Percentiles rank a stretch among this genome's conserved stretches.
phyloP scores from a whole-genome alignment of 1,284 basidiomycete species.

The Coniferiporia sulphurascens region DNA sequence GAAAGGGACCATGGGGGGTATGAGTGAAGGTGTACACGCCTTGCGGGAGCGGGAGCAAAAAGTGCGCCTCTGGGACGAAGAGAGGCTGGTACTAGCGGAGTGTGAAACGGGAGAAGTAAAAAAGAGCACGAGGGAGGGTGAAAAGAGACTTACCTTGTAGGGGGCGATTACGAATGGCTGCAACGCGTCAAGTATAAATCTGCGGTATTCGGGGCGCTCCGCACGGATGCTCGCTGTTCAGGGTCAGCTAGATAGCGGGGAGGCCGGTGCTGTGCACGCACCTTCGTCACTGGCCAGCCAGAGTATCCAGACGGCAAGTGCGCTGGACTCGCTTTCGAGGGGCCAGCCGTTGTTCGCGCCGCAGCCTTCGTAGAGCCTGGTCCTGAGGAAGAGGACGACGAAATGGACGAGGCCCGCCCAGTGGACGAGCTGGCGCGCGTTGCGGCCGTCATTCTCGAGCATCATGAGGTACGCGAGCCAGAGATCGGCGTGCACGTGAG shows the following conservation, averaged over 20 bases:
- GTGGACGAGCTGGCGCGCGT: slow-evolving; percentile 43
- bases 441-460: slow-evolving; percentile 51
- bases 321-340: slow-evolving; percentile 37
- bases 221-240: slow-evolving; percentile 31
- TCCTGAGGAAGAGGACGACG: slow-evolving; percentile 35
- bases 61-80: slow-evolving; percentile 7
- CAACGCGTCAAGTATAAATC: slow-evolving; percentile 34
- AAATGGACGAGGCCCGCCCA: slow-evolving; percentile 39
- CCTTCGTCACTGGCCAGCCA: slow-evolving; percentile 42
- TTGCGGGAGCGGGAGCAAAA: background rate
- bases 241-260: slow-evolving; percentile 5
- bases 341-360: slow-evolving; percentile 43
- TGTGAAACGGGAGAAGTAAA: background rate
- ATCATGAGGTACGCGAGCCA: slow-evolving; percentile 60
- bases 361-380: slow-evolving; percentile 35
- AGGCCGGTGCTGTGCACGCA: slow-evolving; percentile 21
- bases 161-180: slow-evolving; percentile 43
- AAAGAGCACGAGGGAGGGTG: background rate
- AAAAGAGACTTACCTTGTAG: slow-evolving; percentile 37
- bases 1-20: slow-evolving; percentile 3
- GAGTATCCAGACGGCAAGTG: slow-evolving; percentile 41
- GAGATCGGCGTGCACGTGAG: slow-evolving; percentile 40
- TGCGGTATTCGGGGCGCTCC: slow-evolving; percentile 33
- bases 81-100: slow-evolving; percentile 1
- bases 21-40: background rate